Evolutionary conservation across 1,139 yeast genomes (phyloP).

Genomic region (Nadsonia commutata): DNA sequence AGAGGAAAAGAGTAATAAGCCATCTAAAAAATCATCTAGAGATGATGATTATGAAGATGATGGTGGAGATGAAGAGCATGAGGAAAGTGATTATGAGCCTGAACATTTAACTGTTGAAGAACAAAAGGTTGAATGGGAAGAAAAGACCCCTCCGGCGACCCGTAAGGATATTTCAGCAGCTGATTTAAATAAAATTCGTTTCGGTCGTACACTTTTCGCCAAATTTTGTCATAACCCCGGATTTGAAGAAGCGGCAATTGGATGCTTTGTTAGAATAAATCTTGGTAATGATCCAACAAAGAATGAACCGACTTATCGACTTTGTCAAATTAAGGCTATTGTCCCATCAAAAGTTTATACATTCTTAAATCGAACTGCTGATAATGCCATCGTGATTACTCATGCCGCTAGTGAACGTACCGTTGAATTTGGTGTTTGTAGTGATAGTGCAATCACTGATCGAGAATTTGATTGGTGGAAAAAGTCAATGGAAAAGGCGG

Average conservation of each 20-base stretch:
- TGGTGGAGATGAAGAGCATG: slow-evolving; percentile 16
- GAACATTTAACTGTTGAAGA: slow-evolving; percentile 17
- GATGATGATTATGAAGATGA: slow-evolving; percentile 17
- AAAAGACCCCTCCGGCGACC: slow-evolving; percentile 19
- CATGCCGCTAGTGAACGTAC: slow-evolving; percentile 59
- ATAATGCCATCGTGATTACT: slow-evolving; percentile 32
- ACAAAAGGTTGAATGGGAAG: slow-evolving; percentile 40
- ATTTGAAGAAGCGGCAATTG: slow-evolving; percentile 52
- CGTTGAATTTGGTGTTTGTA: slow-evolving; percentile 61
- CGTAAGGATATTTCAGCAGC: slow-evolving; percentile 28
- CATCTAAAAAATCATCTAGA: slow-evolving; percentile 6
- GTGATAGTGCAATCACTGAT: slow-evolving; percentile 55
- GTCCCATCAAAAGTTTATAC: slow-evolving; percentile 42
- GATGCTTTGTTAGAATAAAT: slow-evolving; percentile 70
- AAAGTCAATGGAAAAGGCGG: slow-evolving; percentile 43
- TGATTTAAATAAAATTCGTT: slow-evolving; percentile 55
- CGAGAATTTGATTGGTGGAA: slow-evolving; percentile 65
- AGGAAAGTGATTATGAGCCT: slow-evolving; percentile 22
- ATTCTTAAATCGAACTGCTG: slow-evolving; percentile 28
- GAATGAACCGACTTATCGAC: slow-evolving; percentile 56
- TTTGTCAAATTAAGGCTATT: slow-evolving; percentile 65
- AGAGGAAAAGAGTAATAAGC: slow-evolving; percentile 31
- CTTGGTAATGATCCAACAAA: slow-evolving; percentile 55
- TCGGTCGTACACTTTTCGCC: slow-evolving; percentile 64
- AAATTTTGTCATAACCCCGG: slow-evolving; percentile 73